Percentiles rank a stretch among this genome's conserved stretches.
phyloP scores from a whole-genome alignment of 2,329 filamentous ascomycete genomes.

The Cadophora sp. region DNA sequence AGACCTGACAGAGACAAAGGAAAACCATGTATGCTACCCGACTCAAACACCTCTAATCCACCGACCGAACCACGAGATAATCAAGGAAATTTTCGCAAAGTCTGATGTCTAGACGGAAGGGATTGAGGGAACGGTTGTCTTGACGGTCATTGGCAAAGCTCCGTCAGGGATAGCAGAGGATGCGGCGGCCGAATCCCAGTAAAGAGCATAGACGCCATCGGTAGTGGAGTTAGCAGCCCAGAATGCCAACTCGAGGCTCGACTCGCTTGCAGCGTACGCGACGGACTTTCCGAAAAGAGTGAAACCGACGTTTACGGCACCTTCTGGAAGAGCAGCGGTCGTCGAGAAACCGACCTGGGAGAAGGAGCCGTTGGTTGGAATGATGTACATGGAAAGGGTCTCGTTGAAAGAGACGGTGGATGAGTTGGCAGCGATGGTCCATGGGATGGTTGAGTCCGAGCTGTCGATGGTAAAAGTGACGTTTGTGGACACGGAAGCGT shows the following conservation, averaged over 20 bases:
- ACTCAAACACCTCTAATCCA: not conserved
- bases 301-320: constrained; percentile 42
- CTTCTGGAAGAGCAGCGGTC: constrained; percentile 32
- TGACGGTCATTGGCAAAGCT: constrained; percentile 35
- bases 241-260: constrained; percentile 39
- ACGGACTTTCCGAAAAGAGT: constrained; percentile 44
- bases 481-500: constrained; percentile 36
- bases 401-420: constrained; percentile 34
- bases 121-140: constrained; percentile 28
- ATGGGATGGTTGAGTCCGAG: constrained; percentile 35
- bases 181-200: constrained; percentile 36
- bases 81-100: not conserved
- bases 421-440: constrained; percentile 38
- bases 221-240: constrained; percentile 35
- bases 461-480: constrained; percentile 43
- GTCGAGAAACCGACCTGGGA: constrained; percentile 42
- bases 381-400: constrained; percentile 37
- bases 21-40: not conserved
- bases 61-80: not conserved
- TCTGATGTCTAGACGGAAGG: not conserved
- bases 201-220: constrained; percentile 36
- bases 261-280: constrained; percentile 40
- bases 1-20: not conserved
- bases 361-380: constrained; percentile 37
- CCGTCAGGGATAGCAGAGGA: constrained; percentile 19